Evolutionary conservation across 2,329 filamentous ascomycete species (phyloP), one percentile per base, ranked within the genome.

Genomic region (Aspergillus nomiae): DNA sequence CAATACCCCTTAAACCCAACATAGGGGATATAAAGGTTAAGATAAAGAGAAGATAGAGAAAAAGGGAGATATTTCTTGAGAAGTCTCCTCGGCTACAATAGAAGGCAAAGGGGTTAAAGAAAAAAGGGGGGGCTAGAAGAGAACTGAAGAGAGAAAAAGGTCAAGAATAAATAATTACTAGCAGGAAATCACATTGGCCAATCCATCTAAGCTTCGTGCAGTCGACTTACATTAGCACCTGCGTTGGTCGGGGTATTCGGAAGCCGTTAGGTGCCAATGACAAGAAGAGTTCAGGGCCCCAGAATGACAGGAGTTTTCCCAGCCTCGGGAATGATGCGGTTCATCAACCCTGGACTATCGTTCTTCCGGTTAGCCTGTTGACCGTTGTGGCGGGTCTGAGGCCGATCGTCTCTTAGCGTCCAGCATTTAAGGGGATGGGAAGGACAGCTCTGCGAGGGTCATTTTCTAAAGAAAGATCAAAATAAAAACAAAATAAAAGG

Each of bases 241-340:
- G 34, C 59, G 59, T 60, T 60, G 51, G 59, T 46, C 59, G 59
- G 58, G 58, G 38, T 55, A 59, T 59, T 59, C 61, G 43, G 61
- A 58, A 62, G 55, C 65, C 65, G 65, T 67, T 67, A 65, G 59
- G 59, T 67, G 65, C 63, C 65, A 66, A 59, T 55, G 51, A 59
- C 58, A 57, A 38, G 61, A 43, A 34, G 30, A 56, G 30, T 51
- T 45, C 24, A 41, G 28, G 45, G 41, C 57, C 34, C 56, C 38
- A 28, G 48, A 46, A 32, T 53, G 46, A 55, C 36, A 46, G 36
- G 41, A 58, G 32, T 48, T 41, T 62, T 59, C 36, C 45, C 58
- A 41, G 59, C 24, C 61, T 57, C 28, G 34, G 57, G 36, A 62
- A 62, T 58, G 58, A 51, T 8, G 41, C 14, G 21, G 45, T 36